These are phyloP conservation scores for Rhizopogon roseolus DNA, from an alignment of 768 basidiomycete genomes.

Conservation along the genomic window DNA sequence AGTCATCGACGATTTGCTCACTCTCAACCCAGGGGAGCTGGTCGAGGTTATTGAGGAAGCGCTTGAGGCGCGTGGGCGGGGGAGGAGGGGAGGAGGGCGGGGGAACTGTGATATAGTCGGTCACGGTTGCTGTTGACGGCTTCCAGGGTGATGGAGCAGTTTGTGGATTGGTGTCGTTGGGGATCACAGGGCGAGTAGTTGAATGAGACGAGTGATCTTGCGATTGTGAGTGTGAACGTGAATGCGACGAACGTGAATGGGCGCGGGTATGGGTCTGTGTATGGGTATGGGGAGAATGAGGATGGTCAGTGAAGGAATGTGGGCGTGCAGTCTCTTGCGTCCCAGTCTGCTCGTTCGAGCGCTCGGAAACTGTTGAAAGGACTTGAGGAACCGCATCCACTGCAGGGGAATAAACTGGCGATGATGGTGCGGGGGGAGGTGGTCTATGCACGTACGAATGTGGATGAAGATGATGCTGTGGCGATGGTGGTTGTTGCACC, in stretches of 20 bases:
- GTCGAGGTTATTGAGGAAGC: constrained; percentile 31
- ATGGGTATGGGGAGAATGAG: neutral
- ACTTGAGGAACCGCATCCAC: neutral
- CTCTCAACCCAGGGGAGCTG: constrained; percentile 40
- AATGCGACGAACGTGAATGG: neutral
- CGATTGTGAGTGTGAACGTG: neutral
- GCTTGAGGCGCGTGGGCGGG: constrained; percentile 30
- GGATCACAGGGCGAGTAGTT: neutral
- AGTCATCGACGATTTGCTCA: constrained; percentile 38
- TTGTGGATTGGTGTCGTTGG: neutral
- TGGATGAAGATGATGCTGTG: neutral
- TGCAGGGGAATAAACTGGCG: neutral
- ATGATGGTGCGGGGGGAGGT: neutral
- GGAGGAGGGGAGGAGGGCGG: constrained; percentile 9
- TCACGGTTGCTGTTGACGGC: neutral
- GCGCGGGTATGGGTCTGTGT: neutral
- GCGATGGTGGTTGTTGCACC: neutral
- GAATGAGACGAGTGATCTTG: neutral
- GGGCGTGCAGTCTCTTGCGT: neutral
- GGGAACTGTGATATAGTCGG: constrained; percentile 6
- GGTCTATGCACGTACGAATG: neutral
- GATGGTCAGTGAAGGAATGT: neutral
- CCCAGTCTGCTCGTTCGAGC: neutral
- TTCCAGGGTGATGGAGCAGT: neutral
- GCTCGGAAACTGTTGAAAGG: neutral